These are phyloP conservation scores for Omphalea diandra DNA, from an alignment of 441 rosid genomes.

Conservation along the genomic window DNA sequence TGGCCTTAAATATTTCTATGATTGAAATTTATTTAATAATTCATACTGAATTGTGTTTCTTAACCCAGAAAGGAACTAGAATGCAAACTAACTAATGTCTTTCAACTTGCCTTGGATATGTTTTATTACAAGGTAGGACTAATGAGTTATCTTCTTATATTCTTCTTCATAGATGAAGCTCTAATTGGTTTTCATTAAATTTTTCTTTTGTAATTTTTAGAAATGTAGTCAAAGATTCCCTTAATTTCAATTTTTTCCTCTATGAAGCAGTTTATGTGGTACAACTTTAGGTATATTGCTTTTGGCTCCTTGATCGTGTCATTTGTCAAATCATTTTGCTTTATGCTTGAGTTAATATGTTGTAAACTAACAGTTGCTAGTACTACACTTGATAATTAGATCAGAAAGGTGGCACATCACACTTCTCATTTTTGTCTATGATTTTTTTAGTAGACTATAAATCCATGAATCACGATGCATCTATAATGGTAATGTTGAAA, in stretches of 20 bases:
- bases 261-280: slow-evolving; percentile 82
- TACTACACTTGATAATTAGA: slow-evolving; percentile 60
- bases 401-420: slow-evolving; percentile 53
- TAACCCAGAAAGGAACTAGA: background rate
- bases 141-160: background rate
- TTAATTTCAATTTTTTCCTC: slow-evolving; percentile 94
- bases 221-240: slow-evolving; percentile 78
- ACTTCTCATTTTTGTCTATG: slow-evolving; percentile 59
- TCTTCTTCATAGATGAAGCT: background rate
- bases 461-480: slow-evolving; percentile 93
- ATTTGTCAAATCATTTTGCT: slow-evolving; percentile 88
- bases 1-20: too few relatives aligned
- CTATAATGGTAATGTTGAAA: slow-evolving; percentile 71
- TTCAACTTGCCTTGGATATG: too few relatives aligned
- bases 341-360: slow-evolving; percentile 83
- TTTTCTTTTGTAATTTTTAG: slow-evolving; percentile 9
- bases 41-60: background rate
- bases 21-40: background rate
- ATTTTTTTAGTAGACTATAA: slow-evolving; percentile 75
- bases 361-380: slow-evolving; percentile 62
- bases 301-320: slow-evolving; percentile 88
- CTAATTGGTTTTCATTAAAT: background rate
- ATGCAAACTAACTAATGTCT: background rate
- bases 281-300: slow-evolving; percentile 91
- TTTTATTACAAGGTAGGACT: background rate